Percentiles rank a stretch among this genome's conserved stretches.
phyloP scores from a whole-genome alignment of 192 early-diverging fungal genomes.

The Lobosporangium transversale region DNA sequence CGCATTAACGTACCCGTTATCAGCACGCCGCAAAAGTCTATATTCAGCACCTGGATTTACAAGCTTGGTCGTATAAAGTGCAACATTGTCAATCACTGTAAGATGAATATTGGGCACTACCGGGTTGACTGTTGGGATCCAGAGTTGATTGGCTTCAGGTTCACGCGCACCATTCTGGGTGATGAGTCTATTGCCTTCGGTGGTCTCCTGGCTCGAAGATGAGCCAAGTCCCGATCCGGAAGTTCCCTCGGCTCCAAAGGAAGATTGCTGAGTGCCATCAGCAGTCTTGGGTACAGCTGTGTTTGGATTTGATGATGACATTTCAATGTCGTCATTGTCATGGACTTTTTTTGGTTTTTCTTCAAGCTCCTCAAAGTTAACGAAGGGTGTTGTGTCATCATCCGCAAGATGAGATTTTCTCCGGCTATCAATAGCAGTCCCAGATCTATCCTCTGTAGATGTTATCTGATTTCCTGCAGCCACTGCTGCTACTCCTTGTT shows the following conservation, averaged over 20 bases:
- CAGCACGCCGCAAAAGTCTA: conserved; percentile 80
- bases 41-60: conserved; percentile 61
- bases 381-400: conserved; percentile 47
- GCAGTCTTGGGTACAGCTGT: background rate
- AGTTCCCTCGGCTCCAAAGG: background rate
- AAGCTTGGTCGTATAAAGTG: conserved; percentile 57
- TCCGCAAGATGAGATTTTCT: conserved; percentile 46
- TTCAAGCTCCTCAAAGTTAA: conserved; percentile 50
- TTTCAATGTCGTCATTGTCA: conserved; percentile 37
- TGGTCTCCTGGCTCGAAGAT: background rate
- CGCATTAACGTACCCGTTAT: conserved; percentile 89
- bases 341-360: conserved; percentile 27
- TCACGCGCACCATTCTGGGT: conserved; percentile 42
- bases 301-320: conserved; percentile 13
- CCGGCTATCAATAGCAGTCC: conserved; percentile 11
- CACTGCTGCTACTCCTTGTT: too few species aligned
- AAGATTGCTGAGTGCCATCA: background rate
- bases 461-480: too few species aligned
- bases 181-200: conserved; percentile 7
- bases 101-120: conserved; percentile 58
- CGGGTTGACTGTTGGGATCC: conserved; percentile 41
- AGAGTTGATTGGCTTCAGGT: conserved; percentile 44
- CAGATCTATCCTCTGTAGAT: too few species aligned
- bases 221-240: background rate
- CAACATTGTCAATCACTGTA: conserved; percentile 63